A percentile compares a stretch with the other conserved stretches of the same genome.
Evolutionary conservation across 2,329 filamentous ascomycete genomes (phyloP).

Genomic region (Fusarium annulatum): DNA sequence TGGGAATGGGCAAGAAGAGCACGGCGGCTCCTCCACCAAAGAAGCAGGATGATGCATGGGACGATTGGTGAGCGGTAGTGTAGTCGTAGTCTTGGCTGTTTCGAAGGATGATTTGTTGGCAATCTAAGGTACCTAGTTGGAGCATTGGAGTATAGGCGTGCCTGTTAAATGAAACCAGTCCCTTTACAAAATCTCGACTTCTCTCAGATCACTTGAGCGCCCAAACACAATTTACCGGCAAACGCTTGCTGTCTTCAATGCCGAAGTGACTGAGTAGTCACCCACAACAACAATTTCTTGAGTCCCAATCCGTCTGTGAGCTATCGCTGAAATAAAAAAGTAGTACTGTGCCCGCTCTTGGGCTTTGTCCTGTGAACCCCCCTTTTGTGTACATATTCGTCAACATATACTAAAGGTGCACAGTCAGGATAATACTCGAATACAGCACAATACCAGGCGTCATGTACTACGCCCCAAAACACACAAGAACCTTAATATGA

Average conservation of each 20-base stretch:
- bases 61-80: constrained; percentile 64
- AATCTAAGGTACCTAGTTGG: constrained; percentile 37
- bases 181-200: constrained; percentile 17
- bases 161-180: constrained; percentile 34
- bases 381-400: not conserved
- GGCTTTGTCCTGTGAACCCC: not conserved
- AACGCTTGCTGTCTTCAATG: not conserved
- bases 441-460: not conserved
- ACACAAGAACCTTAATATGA: not conserved
- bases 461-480: not conserved
- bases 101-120: constrained; percentile 12
- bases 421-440: not conserved
- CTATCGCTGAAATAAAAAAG: not conserved
- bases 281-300: not conserved
- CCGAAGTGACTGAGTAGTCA: not conserved
- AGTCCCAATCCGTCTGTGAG: not conserved
- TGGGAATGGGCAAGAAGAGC: constrained; percentile 64
- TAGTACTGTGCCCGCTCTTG: not conserved
- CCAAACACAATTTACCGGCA: constrained; percentile 11
- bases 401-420: not conserved
- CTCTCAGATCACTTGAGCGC: constrained; percentile 17
- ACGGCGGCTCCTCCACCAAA: constrained; percentile 47
- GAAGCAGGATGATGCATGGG: constrained; percentile 70
- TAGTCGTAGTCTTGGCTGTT: not conserved
- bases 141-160: constrained; percentile 47